Evolutionary conservation across 2,329 filamentous ascomycete genomes (phyloP).

Genomic region (Fusarium sp.): DNA sequence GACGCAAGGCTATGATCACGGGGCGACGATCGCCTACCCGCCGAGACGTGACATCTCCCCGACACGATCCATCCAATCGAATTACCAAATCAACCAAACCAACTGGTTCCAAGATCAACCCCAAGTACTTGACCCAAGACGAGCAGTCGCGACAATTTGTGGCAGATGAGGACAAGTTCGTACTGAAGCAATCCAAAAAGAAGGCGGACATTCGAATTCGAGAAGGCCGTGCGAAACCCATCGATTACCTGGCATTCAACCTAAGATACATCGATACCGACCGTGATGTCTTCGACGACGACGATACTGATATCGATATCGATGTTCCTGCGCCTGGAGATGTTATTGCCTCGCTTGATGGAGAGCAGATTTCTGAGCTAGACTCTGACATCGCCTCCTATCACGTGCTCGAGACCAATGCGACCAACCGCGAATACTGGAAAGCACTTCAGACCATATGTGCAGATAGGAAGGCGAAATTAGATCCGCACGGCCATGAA

Average conservation of each 20-base stretch:
- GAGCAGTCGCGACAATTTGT: constrained; percentile 86
- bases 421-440: constrained; percentile 89
- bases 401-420: constrained; percentile 80
- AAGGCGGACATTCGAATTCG: constrained; percentile 96
- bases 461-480: constrained; percentile 76
- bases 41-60: constrained; percentile 65
- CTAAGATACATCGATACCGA: constrained; percentile 88
- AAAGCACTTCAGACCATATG: constrained; percentile 88
- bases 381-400: constrained; percentile 87
- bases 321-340: constrained; percentile 82
- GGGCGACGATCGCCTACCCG: constrained; percentile 56
- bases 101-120: constrained; percentile 45
- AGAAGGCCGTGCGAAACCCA: constrained; percentile 88
- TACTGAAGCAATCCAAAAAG: constrained; percentile 96
- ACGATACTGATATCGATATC: constrained; percentile 77
- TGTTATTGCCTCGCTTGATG: constrained; percentile 79
- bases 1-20: constrained; percentile 64
- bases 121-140: constrained; percentile 74
- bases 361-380: constrained; percentile 76
- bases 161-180: constrained; percentile 94
- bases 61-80: constrained; percentile 65
- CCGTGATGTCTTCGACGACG: constrained; percentile 86
- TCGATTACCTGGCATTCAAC: constrained; percentile 93
- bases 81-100: constrained; percentile 61
- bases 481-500: constrained; percentile 69